These are phyloP conservation scores for Brassica cretica DNA, from an alignment of 345 rosid genomes.

Conservation along the genomic window DNA sequence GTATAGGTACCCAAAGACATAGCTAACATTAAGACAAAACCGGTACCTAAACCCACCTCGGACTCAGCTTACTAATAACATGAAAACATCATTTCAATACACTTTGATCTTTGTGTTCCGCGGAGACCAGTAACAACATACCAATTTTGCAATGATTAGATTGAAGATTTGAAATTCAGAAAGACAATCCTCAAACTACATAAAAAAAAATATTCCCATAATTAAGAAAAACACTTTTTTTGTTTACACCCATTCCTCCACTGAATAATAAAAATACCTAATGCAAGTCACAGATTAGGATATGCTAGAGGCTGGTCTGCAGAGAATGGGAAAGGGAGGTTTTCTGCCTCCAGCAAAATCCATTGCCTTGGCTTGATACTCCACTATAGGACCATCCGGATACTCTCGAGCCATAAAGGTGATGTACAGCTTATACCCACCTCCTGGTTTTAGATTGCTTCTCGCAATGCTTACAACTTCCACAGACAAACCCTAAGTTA, in stretches of 20 bases:
- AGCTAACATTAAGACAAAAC: not conserved
- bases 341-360: not conserved
- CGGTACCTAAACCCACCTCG: not conserved
- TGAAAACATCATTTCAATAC: not conserved
- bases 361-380: conserved; percentile 11
- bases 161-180: not conserved
- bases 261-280: not conserved
- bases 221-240: too few species aligned
- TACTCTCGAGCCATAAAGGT: conserved; percentile 2
- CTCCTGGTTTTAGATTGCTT: not conserved
- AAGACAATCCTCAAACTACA: not conserved
- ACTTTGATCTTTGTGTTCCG: not conserved
- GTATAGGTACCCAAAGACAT: not conserved
- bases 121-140: not conserved
- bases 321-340: not conserved
- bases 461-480: not conserved
- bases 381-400: not conserved
- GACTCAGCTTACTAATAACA: not conserved
- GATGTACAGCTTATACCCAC: not conserved
- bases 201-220: too few species aligned
- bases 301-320: not conserved
- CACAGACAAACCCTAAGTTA: not conserved
- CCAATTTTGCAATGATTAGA: not conserved
- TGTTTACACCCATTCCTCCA: too few species aligned
- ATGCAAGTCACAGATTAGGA: not conserved